Evolutionary conservation across 208 protist genomes (phyloP), one percentile per base, ranked within the genome.

Genomic region (Histomonas meleagridis): DNA sequence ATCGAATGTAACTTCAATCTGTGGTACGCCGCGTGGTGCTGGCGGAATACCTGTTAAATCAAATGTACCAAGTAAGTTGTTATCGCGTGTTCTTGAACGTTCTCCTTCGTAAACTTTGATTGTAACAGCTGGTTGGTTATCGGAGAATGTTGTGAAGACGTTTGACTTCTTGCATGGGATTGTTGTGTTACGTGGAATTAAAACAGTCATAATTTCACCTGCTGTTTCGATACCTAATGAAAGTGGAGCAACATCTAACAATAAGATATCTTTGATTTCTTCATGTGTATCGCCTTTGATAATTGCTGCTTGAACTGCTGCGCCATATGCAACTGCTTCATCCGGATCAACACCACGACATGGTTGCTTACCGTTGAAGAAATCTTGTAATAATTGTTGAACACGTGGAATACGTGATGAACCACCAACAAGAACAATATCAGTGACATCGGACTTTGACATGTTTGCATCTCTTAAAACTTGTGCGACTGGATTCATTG

Each of bases 51-150:
- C 95, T 1, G 93, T 93, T 14, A 98, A 94, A 92, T 97, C 95
- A 92, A 98, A 98, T 93, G 96, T 97, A 92, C 98, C 98, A n/a
- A 99, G 95, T 23, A 97, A 95, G 94, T 99, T 98, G 97, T 99
- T 99, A 95, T 99, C 96, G 55, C 55, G 55, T 60, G 55, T 60
- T 9, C 55, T 9, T 23, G 55, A 60, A 60, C 55, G 55, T 95
- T 99, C 98, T 91, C 98, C 98, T 93, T 99, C 97, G 93, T 96
- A 99, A n/a, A 99, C 97, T 94, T 98, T 96, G 92, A 99, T 97
- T 81, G 98, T 94, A 72, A 99, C 98, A 78, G 96, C 97, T 32
- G 94, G 93, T 95, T 99, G 98, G 95, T 99, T 97, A 93, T 99
- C 96, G 91, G 96, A 86, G 93, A 96, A 96, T 23, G 96, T 97